Evolutionary conservation across 345 rosid genomes (phyloP), one percentile per base, ranked within the genome.

Genomic region (Corymbia maculata): DNA sequence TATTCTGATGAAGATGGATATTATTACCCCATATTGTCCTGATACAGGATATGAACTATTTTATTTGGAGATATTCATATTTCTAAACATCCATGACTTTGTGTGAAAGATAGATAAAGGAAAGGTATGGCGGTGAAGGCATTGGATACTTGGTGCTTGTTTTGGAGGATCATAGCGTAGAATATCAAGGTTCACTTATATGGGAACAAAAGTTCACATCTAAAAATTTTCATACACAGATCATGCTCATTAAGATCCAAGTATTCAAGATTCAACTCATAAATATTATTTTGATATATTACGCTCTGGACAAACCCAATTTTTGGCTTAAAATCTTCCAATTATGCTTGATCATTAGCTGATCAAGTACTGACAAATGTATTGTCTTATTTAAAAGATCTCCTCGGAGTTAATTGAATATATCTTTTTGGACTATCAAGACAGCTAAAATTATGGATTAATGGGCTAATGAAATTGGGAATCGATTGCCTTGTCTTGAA

Each of bases 361-460:
- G 32, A 61, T 0, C 32, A 61, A 61, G 70, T 28, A 61, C 26
- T 28, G 68, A 6, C 13, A 61, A 15, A 61, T 61, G 11, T 28
- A 61, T 28, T 13, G 6, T 61, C 16, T 61, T 28, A 61, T 13
- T 13, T 61, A 61, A 55, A 55, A 55, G 9, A 55, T 8, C 21
- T 6, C 2, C 1, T 55, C 9, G 12, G 12, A 55, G 9, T 55
- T 2, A 55, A 8, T 28, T 55, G 8, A 0, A 0, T 55, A 55
- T 55, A 55, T 55, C 8, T 28, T 26, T 61, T 61, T 61, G 68
- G 68, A 28, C 8, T 16, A 61, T 28, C 68, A 12, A 28, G 68
- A 61, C n/a, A 61, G 14, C 32, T 61, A 12, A 28, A 26, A 61
- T 61, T 61, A 61, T 61, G 2, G 8, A 61, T 24, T 28, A 61